Evolutionary conservation across 2,329 filamentous ascomycete species (phyloP).

Genomic region (Xylaria arbuscula): DNA sequence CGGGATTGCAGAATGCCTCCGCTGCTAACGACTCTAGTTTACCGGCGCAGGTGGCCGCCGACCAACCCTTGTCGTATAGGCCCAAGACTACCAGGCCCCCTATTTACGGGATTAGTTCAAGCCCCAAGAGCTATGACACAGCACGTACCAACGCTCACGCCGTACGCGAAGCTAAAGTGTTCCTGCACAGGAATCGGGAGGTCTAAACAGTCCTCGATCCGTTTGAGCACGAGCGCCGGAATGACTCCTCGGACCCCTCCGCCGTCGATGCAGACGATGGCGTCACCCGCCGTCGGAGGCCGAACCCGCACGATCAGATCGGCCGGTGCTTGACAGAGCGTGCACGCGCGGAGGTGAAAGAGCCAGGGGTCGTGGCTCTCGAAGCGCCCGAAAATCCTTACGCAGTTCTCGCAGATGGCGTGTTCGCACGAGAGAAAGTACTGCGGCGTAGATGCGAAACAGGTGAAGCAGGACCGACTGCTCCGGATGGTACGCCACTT

Average conservation of each 20-base stretch:
- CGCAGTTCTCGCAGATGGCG: constrained; percentile 7
- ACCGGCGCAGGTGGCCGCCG: neutral
- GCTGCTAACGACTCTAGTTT: constrained; percentile 10
- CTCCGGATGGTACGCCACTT: neutral
- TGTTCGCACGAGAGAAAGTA: neutral
- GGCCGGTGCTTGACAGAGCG: constrained; percentile 9
- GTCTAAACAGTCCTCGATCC: constrained; percentile 5
- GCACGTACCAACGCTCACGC: neutral
- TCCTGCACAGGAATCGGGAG: constrained; percentile 2
- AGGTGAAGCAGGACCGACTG: neutral
- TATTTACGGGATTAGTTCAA: constrained; percentile 7
- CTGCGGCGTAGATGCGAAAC: neutral
- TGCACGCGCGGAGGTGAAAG: neutral
- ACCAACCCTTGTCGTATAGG: constrained; percentile 9
- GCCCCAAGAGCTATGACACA: neutral
- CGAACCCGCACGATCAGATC: constrained; percentile 19
- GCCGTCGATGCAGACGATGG: constrained; percentile 16
- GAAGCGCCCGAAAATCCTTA: neutral
- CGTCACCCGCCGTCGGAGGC: constrained; percentile 23
- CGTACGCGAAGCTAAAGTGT: constrained; percentile 7
- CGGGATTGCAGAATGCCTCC: constrained; percentile 1
- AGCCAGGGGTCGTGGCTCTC: constrained; percentile 9
- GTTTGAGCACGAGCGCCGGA: neutral
- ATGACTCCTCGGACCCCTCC: constrained; percentile 11
- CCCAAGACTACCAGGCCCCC: neutral